Percentiles rank a stretch among this genome's conserved stretches.
phyloP scores from a whole-genome alignment of 805 yeast species.

The Starmerella ratchasimensis region DNA sequence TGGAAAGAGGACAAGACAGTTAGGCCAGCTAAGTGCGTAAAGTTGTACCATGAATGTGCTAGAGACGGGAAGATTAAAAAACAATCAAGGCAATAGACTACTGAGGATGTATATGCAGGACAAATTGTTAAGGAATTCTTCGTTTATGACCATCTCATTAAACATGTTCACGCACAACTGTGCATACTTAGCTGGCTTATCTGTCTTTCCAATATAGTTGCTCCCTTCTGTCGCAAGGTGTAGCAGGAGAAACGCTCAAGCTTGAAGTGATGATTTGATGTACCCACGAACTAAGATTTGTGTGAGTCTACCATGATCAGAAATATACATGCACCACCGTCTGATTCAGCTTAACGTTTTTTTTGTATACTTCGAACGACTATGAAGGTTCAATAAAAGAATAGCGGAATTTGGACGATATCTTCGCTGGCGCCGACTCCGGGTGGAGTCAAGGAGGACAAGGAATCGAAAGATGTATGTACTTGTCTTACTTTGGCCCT shows the following conservation, averaged over 20 bases:
- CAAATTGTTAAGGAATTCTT: slow-evolving; percentile 23
- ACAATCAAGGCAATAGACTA: slow-evolving; percentile 8
- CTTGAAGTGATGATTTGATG: slow-evolving; percentile 15
- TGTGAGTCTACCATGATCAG: slow-evolving; percentile 17
- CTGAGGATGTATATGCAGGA: no score
- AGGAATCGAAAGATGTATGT: no score
- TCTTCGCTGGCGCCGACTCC: no score
- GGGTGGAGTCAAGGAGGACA: slow-evolving; percentile 15
- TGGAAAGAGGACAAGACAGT: background rate
- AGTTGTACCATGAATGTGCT: background rate
- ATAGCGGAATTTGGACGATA: no score
- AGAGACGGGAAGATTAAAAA: background rate
- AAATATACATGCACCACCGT: slow-evolving; percentile 23
- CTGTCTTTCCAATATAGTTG: background rate
- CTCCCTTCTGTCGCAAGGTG: background rate
- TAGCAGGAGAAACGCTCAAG: no score
- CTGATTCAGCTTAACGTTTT: slow-evolving; percentile 17
- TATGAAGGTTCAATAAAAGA: no score
- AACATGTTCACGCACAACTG: background rate
- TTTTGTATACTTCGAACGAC: no score
- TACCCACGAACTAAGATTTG: slow-evolving; percentile 17
- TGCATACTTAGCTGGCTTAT: slow-evolving; percentile 1
- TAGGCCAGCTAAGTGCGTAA: slow-evolving; percentile 8
- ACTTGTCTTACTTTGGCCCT: no score
- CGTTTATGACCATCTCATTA: slow-evolving; percentile 20